Conservation (phyloP, 2,329 filamentous ascomycete species). For the Cryoendolithus antarcticus region DNA sequence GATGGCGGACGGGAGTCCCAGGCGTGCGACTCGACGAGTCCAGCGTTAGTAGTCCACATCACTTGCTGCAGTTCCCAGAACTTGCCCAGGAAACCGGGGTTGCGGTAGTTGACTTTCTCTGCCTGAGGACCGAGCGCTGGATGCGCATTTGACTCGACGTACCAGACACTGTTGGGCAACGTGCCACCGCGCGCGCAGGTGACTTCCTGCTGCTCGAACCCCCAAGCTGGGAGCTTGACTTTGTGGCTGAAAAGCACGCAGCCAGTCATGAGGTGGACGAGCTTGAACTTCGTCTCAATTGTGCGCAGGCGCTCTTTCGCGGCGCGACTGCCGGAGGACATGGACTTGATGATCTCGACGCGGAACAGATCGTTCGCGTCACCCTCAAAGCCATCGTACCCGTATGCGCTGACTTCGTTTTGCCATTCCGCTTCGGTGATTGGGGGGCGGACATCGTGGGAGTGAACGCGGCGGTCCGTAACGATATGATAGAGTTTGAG, state of each 20-base stretch:
- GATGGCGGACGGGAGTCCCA: constrained; percentile 94
- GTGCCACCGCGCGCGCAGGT: constrained; percentile 87
- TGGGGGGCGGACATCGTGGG: constrained; percentile 81
- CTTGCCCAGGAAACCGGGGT: constrained; percentile 92
- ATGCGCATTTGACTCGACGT: constrained; percentile 83
- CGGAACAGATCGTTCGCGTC: constrained; percentile 96
- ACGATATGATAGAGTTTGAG: constrained; percentile 72
- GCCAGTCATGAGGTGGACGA: constrained; percentile 92
- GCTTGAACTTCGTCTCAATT: constrained; percentile 91
- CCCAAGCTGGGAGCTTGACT: constrained; percentile 97
- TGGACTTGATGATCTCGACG: constrained; percentile 82
- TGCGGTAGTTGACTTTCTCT: constrained; percentile 91
- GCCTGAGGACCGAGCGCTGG: constrained; percentile 59
- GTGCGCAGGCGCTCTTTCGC: constrained; percentile 81
- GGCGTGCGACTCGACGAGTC: constrained; percentile 87
- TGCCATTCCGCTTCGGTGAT: constrained; percentile 63
- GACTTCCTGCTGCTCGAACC: constrained; percentile 97
- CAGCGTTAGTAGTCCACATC: constrained; percentile 98
- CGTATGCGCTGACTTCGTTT: constrained; percentile 63
- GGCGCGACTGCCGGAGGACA: constrained; percentile 58
- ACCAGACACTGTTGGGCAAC: constrained; percentile 94
- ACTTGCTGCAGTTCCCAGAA: constrained; percentile 96
- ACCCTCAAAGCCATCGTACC: constrained; percentile 90
- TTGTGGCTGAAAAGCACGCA: constrained; percentile 97
- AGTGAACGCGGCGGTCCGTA: constrained; percentile 84